Evolutionary conservation across 2,329 filamentous ascomycete genomes (phyloP), one percentile per base, ranked within the genome.

Genomic region (Elsinoe perseae): DNA sequence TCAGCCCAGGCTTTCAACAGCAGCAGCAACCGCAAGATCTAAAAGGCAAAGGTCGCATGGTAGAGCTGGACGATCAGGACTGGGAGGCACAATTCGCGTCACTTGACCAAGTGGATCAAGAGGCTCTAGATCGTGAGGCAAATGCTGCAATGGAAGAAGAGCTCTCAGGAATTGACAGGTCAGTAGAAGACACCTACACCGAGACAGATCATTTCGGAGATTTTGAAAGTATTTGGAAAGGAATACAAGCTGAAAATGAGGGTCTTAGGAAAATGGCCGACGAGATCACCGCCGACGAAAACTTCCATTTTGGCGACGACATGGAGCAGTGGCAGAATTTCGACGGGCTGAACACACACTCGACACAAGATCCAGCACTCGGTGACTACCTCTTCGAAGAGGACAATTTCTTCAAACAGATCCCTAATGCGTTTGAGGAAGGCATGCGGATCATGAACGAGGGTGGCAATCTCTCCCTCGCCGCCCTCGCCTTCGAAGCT

Each of bases 81-180:
- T 97, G 93, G 93, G 92, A 97, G 72, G 89, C 90, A 64, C 90
- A 97, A 70, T 98, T 98, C 70, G 87, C 89, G 57, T 83, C 93
- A 71, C 84, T 96, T 68, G 89, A 92, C 69, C 74, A 85, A 60
- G 77, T 84, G 59, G 80, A 85, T 66, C 73, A 80, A 64, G 70
- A 72, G 25, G 69, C 76, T 56, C 70, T 80, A 57, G 82, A 84
- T 60, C 75, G 74, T 32, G 76, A 84, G 66, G 87, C 87, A 54
- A 85, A 88, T 60, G 78, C 79, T 58, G 86, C 86, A 16, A 88
- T 92, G 64, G 90, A 95, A 75, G 81, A 81, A 59, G 91, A 97
- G 76, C 80, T 97, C 64, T 85, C 95, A 72, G 81, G 90, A 72
- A 82, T 95, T 77, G 92, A 96, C 77, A 84, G 83, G 84, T 87